phyloP scores from a whole-genome alignment of 2,329 filamentous ascomycete species.

The Cyphellophora attinorum region DNA sequence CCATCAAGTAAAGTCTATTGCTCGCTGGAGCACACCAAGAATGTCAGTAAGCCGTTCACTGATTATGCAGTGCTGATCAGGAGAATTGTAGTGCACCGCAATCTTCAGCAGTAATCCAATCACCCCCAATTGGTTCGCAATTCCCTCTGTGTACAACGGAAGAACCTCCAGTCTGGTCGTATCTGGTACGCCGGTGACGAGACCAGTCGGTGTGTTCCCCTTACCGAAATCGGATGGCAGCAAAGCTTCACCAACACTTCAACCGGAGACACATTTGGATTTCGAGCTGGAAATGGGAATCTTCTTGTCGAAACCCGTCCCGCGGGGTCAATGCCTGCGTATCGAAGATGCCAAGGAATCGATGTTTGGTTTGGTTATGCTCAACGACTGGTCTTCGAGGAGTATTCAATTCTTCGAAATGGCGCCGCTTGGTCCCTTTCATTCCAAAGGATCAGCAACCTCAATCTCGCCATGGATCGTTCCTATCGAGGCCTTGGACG shows the following conservation, averaged over 20 bases:
- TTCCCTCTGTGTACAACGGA: constrained; percentile 11
- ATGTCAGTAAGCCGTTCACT: constrained; percentile 2
- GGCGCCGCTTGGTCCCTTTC: constrained; percentile 49
- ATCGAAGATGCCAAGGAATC: constrained; percentile 39
- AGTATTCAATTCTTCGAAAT: constrained; percentile 55
- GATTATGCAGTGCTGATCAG: not conserved
- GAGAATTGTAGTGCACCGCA: constrained; percentile 3
- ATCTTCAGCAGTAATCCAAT: constrained; percentile 5
- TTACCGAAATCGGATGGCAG: not conserved
- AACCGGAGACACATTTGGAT: constrained; percentile 31
- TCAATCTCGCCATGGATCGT: constrained; percentile 51
- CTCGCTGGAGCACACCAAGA: constrained; percentile 8
- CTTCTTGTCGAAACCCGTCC: constrained; percentile 32
- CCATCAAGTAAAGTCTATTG: no score
- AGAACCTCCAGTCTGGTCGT: constrained; percentile 8
- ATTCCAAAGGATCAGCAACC: constrained; percentile 50
- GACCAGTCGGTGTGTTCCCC: constrained; percentile 37
- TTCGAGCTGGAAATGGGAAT: constrained; percentile 42
- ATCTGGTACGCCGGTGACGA: constrained; percentile 28
- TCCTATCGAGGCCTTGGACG: constrained; percentile 44
- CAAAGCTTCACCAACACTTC: constrained; percentile 19
- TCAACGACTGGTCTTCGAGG: constrained; percentile 30
- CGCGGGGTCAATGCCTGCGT: constrained; percentile 26
- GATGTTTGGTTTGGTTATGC: constrained; percentile 51
- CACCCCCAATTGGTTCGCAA: constrained; percentile 4